A percentile compares a stretch with the other conserved stretches of the same genome.
phyloP scores from a whole-genome alignment of 441 rosid genomes.

The Geranium incanum region DNA sequence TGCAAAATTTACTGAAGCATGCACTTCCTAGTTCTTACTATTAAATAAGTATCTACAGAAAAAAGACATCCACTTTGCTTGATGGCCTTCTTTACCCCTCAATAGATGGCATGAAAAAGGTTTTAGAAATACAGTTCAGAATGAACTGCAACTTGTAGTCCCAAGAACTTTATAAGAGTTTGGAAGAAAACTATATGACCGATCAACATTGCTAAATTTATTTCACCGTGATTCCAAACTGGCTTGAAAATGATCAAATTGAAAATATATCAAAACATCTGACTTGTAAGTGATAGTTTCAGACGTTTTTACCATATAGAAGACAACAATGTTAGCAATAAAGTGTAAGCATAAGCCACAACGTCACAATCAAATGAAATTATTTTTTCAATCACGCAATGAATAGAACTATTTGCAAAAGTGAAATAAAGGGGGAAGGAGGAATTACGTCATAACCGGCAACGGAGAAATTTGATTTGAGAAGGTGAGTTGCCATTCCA shows the following conservation, averaged over 20 bases:
- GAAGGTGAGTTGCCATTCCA: conserved; percentile 86
- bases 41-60: not conserved
- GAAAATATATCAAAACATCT: not conserved
- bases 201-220: not conserved
- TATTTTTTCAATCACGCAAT: conserved; percentile 6
- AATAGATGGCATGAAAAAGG: conserved; percentile 10
- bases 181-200: not conserved
- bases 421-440: conserved; percentile 11
- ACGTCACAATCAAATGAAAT: not conserved
- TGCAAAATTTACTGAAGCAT: not conserved
- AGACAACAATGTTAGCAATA: not conserved
- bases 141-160: not conserved
- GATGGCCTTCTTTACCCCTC: not conserved
- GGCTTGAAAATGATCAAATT: not conserved
- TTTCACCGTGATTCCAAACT: not conserved
- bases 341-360: not conserved
- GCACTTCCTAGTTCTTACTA: not conserved
- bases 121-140: not conserved
- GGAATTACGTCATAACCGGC: conserved; percentile 76
- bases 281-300: not conserved
- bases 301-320: not conserved
- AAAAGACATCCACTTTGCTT: not conserved
- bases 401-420: conserved; percentile 10
- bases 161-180: not conserved
- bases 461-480: conserved; percentile 59